phyloP scores from a whole-genome alignment of 1,284 basidiomycete genomes.

The Naganishia sp. region DNA sequence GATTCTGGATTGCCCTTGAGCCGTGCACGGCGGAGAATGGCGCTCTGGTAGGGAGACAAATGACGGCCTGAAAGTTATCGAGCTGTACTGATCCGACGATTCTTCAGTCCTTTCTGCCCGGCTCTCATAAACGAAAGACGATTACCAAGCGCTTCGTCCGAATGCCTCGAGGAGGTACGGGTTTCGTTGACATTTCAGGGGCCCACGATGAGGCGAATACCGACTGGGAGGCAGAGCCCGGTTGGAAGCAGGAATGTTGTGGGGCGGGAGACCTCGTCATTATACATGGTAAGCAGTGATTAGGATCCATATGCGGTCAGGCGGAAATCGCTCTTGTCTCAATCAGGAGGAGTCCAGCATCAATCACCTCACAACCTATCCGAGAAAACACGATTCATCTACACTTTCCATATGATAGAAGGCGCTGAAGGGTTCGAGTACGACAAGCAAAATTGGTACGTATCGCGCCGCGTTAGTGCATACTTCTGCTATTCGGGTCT shows the following conservation, averaged over 20 bases:
- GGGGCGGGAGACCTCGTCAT: slow-evolving; percentile 77
- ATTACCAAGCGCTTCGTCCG: slow-evolving; percentile 82
- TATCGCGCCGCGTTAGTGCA: too few species aligned
- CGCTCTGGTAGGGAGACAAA: slow-evolving; percentile 59
- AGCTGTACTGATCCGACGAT: not conserved
- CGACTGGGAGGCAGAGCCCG: slow-evolving; percentile 59
- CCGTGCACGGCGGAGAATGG: slow-evolving; percentile 80
- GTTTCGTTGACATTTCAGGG: slow-evolving; percentile 59
- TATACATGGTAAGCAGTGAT: slow-evolving; percentile 63
- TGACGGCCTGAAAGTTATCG: not conserved
- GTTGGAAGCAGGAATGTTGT: slow-evolving; percentile 68
- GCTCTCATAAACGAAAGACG: slow-evolving; percentile 74
- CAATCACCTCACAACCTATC: slow-evolving; percentile 77
- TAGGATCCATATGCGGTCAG: not conserved
- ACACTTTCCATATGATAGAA: slow-evolving; percentile 81
- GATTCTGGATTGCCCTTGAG: slow-evolving; percentile 94
- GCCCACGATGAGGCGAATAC: slow-evolving; percentile 43
- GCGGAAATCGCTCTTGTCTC: slow-evolving; percentile 6
- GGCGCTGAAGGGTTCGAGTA: slow-evolving; percentile 47
- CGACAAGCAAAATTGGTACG: slow-evolving; percentile 52
- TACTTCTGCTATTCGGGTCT: not conserved
- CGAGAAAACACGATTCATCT: slow-evolving; percentile 75
- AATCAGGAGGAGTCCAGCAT: slow-evolving; percentile 74
- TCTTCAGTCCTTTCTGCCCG: slow-evolving; percentile 73
- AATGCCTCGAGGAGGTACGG: slow-evolving; percentile 69